Percentiles rank a stretch among this genome's conserved stretches.
Conservation (phyloP, 139 green algal species). For the Chlamydomonas sphaeroides region DNA sequence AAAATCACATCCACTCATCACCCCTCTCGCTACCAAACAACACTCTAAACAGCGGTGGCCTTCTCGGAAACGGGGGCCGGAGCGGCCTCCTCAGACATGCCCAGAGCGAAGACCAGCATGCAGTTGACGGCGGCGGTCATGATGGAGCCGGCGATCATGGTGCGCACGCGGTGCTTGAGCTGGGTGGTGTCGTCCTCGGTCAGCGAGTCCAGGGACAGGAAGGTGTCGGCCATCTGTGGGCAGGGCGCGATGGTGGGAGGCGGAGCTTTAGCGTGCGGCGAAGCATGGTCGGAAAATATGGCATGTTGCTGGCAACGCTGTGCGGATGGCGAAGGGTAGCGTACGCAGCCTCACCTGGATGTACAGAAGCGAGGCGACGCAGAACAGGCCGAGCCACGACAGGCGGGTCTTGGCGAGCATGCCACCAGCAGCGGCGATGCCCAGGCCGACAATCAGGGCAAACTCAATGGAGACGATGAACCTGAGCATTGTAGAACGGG, state of each 20-base stretch:
- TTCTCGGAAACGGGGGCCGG: neutral
- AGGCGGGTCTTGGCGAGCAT: slow-evolving; percentile 10
- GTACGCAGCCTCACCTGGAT: too few relatives aligned
- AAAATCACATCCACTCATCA: too few relatives aligned
- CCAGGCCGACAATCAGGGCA: slow-evolving; percentile 15
- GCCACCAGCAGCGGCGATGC: neutral
- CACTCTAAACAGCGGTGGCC: neutral
- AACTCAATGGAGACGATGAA: slow-evolving; percentile 30
- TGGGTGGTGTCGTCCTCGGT: neutral
- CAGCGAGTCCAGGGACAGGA: slow-evolving; percentile 21
- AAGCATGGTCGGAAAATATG: too few relatives aligned
- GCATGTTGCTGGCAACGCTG: too few relatives aligned
- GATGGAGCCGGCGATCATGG: slow-evolving; percentile 34
- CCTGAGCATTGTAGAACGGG: too few relatives aligned
- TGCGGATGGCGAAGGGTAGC: too few relatives aligned
- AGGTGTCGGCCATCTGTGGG: slow-evolving; percentile 22
- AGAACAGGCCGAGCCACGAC: slow-evolving; percentile 20
- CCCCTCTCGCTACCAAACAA: neutral
- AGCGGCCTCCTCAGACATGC: neutral
- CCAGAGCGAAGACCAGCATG: slow-evolving; percentile 31
- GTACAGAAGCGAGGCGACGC: slow-evolving; percentile 36
- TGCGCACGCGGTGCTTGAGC: slow-evolving; percentile 34
- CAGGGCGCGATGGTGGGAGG: too few relatives aligned
- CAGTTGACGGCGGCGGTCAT: slow-evolving; percentile 43
- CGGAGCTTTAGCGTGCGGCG: too few relatives aligned